Conservation (phyloP, 2,329 filamentous ascomycete genomes). For the Anthostomella pinea region DNA sequence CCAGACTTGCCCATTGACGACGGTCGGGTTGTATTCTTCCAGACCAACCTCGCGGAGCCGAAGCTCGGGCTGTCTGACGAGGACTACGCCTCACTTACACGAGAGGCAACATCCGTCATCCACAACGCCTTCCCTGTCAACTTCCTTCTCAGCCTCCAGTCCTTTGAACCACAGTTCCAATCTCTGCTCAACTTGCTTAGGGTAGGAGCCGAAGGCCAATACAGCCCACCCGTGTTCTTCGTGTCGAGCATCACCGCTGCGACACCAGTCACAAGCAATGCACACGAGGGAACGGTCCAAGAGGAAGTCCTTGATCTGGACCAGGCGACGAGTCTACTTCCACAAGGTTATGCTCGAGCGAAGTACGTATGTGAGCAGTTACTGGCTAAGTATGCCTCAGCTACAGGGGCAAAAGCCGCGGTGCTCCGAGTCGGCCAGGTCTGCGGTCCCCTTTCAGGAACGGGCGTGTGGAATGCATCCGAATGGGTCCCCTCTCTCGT, state of each 20-base stretch:
- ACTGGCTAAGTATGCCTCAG: constrained; percentile 14
- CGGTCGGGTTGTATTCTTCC: constrained; percentile 17
- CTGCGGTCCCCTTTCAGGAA: constrained; percentile 16
- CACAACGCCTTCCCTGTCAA: constrained; percentile 27
- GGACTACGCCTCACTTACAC: constrained; percentile 11
- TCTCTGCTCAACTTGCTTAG: constrained; percentile 13
- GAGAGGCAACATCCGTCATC: constrained; percentile 16
- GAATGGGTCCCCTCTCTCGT: constrained; percentile 23
- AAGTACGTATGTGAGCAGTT: constrained; percentile 28
- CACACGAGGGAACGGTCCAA: constrained; percentile 9
- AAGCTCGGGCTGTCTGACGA: constrained; percentile 12
- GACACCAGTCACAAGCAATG: constrained; percentile 7
- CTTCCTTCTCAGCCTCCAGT: constrained; percentile 18
- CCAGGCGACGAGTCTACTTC: constrained; percentile 7
- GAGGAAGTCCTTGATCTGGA: constrained; percentile 19
- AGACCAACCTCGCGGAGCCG: constrained; percentile 10
- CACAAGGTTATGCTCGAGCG: constrained; percentile 26
- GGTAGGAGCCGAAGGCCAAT: constrained; percentile 5
- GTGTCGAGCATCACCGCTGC: constrained; percentile 26
- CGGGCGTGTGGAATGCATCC: constrained; percentile 16
- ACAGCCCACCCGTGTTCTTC: constrained; percentile 18
- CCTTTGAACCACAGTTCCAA: constrained; percentile 19
- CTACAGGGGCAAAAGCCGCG: background rate
- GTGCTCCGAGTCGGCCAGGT: constrained; percentile 22
- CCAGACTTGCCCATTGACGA: background rate